Percentiles rank a stretch among this genome's conserved stretches.
Conservation (phyloP, 169 alveolate species). For the Theileria parva region DNA sequence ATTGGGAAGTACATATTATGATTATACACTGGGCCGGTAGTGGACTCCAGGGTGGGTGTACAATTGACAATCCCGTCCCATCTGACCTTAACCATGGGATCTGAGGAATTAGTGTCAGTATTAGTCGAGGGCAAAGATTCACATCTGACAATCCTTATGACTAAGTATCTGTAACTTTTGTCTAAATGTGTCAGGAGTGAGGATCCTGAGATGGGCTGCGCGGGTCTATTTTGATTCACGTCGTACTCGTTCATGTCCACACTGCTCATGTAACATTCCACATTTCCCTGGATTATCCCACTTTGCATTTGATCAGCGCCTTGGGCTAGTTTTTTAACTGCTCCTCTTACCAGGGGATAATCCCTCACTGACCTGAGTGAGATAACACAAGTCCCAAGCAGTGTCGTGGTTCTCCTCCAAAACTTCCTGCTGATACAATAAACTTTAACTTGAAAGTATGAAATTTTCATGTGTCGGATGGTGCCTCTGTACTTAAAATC, state of each 20-base stretch:
- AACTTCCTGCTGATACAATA: constrained; percentile 20
- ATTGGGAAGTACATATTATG: constrained; percentile 85
- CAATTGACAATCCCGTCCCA: constrained; percentile 85
- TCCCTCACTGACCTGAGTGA: constrained; percentile 60
- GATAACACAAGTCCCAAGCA: constrained; percentile 53
- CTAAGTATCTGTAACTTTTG: constrained; percentile 36
- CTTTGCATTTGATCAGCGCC: constrained; percentile 71
- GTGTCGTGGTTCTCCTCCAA: constrained; percentile 20
- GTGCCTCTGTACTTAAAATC: constrained; percentile 75
- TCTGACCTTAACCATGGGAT: constrained; percentile 82
- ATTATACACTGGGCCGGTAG: constrained; percentile 78
- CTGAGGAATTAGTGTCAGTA: constrained; percentile 79
- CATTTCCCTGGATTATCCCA: constrained; percentile 78
- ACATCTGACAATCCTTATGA: constrained; percentile 75
- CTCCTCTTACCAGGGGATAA: constrained; percentile 51
- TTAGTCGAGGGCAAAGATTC: constrained; percentile 80
- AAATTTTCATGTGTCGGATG: constrained; percentile 67
- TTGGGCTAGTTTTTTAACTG: constrained; percentile 69
- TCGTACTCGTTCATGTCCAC: constrained; percentile 53
- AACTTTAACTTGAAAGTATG: constrained; percentile 72
- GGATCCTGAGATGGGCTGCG: constrained; percentile 52
- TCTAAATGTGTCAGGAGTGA: constrained; percentile 44
- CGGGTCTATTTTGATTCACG: constrained; percentile 33
- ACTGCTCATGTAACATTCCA: constrained; percentile 73
- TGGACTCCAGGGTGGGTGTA: constrained; percentile 69